Evolutionary conservation across 1,139 yeast genomes (phyloP), one percentile per base, ranked within the genome.

Genomic region (Meyerozyma guilliermondii): DNA sequence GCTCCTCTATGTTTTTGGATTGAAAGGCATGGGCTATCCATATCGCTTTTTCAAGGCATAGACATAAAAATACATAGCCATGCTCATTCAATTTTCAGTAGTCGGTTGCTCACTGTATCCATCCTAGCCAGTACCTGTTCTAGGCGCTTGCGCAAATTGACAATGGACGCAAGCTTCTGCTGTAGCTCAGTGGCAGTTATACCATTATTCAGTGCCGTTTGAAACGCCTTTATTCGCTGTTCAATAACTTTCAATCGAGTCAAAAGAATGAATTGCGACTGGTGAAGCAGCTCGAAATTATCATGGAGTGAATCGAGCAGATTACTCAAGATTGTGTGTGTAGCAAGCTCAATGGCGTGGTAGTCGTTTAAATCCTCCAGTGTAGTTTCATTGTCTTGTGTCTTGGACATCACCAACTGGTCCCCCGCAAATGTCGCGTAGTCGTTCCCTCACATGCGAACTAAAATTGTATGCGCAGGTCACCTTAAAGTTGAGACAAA

Each of bases 11-110:
- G 68, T 83, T 38, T 85, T 82, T 63, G 72, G 69, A 23, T 52
- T 74, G 50, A 85, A 85, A 63, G 77, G 78, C 43, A 53, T 66
- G 9, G 83, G 83, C 0, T 85, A 83, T 55, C 95, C 94, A 43
- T 81, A 63, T 58, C 59, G 56, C 47, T 62, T 28, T 51, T 57
- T 39, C 58, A 50, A 43, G 14, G 36, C 34, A 26, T 30, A 34
- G 29, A 38, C 20, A 24, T 38, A 33, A 11, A 9, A 11, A 13
- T 11, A 14, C 18, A 28, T 17, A 24, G 8, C 28, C 28, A n/a
- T 26, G 13, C 4, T 18, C 18, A 29, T 6, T 39, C n/a, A 14
- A 30, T 24, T 17, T 10, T 35, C 29, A 23, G 36, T 33, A 33
- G 18, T 11, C 38, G 38, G 16, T 16, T 11, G 5, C 16, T 17